Base-by-base conservation (phyloP, 2,329 filamentous ascomycete genomes). In the Atkinsonella texensis region DNA sequence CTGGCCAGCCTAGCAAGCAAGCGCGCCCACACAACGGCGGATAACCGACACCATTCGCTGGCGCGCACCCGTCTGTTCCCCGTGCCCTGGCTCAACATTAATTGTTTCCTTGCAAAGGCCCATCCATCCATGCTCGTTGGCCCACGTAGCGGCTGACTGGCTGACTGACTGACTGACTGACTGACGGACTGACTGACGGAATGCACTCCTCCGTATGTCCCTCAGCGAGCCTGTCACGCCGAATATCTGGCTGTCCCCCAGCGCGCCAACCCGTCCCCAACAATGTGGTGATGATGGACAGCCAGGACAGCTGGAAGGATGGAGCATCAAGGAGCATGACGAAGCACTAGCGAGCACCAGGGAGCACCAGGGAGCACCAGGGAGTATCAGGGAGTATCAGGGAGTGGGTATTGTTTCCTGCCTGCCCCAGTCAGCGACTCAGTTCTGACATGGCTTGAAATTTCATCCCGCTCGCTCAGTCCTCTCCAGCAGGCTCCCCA, bases 391-490 rank as follows among this genome's bases (percentile, higher is more conserved):
- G 13, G 2, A 23, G 20, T 4, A 20, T 13, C 15, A 43, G 31
- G 17, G 48, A 20, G 46, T 48, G 46, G 46, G 13, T 20, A 39
- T 44, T 31, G 28, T 17, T 33, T 44, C 42, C 20, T 46, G 48
- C 33, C 41, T 20, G 49, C 33, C 42, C 48, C 41, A 43, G 31
- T 31, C 38, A 17, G 11, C 28, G 48, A 49, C 48, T 49, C 48
- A 49, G 48, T 43, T 31, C 10, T 23, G 38, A 38, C 46, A 48
- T 48, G 46, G 35, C 32, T 32, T 15, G 15, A 20, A 18, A 18
- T 18, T 39, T 38, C 12, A 18, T 31, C n/a, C 46, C 33, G 33
- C 40, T 39, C 48, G 48, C 48, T 50, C 48, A 50, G 48, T 50
- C 48, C 48, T 39, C 39, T 39, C 10, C 47, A 28, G 28, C 28